Conservation (phyloP, 441 rosid species). For the Euphorbia schlechtendalii region DNA sequence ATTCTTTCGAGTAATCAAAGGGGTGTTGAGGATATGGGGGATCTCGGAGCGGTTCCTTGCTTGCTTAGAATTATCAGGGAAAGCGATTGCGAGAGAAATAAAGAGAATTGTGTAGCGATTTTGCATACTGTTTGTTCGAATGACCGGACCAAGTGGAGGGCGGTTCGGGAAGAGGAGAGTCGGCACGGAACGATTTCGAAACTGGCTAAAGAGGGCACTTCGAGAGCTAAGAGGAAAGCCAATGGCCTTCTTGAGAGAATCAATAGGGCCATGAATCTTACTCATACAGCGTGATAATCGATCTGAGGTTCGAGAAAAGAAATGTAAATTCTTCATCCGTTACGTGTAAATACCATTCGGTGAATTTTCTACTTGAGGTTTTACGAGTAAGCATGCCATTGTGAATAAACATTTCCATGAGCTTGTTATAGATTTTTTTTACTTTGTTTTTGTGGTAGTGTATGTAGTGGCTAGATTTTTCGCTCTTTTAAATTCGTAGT, state of each 20-base stretch:
- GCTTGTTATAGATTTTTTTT: constrained; percentile 16
- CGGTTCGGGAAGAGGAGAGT: constrained; percentile 68
- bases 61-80: constrained; percentile 60
- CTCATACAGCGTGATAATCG: constrained; percentile 68
- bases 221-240: constrained; percentile 92
- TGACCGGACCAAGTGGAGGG: constrained; percentile 71
- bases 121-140: constrained; percentile 55
- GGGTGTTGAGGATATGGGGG: constrained; percentile 71
- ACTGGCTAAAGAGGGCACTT: constrained; percentile 70
- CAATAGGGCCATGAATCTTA: constrained; percentile 55
- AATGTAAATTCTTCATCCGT: constrained; percentile 43
- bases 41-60: constrained; percentile 66
- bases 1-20: constrained; percentile 66
- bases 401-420: constrained; percentile 34
- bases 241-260: constrained; percentile 69
- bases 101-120: constrained; percentile 82
- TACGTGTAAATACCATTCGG: constrained; percentile 38
- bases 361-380: constrained; percentile 20
- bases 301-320: background rate
- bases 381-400: constrained; percentile 28
- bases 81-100: constrained; percentile 62
- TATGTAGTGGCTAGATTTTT: constrained; percentile 3
- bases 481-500: constrained; percentile 7
- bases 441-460: background rate
- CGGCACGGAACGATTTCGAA: constrained; percentile 53